phyloP scores from a whole-genome alignment of 768 basidiomycete species.

The Boletus tylopilopsis region DNA sequence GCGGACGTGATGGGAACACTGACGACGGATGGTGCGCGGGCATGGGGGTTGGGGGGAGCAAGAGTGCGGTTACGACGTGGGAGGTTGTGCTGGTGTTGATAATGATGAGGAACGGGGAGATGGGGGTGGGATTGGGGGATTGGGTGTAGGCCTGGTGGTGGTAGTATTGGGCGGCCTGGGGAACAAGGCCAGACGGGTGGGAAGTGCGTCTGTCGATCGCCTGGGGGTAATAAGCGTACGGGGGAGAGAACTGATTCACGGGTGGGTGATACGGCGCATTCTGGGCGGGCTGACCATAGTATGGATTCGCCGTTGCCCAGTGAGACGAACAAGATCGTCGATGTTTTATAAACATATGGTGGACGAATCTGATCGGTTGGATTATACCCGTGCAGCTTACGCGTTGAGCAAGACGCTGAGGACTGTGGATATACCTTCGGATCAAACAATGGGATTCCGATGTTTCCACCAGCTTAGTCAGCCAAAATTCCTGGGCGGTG shows the following conservation, averaged over 20 bases:
- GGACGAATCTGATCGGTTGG: too few species aligned
- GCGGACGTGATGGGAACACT: slow-evolving; percentile 41
- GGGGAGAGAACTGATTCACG: slow-evolving; percentile 33
- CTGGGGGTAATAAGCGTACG: slow-evolving; percentile 39
- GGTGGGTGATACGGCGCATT: slow-evolving; percentile 19
- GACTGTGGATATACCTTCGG: too few species aligned
- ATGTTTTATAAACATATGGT: too few species aligned
- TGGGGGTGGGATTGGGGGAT: slow-evolving; percentile 28
- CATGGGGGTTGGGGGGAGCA: slow-evolving; percentile 38
- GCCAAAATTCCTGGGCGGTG: too few species aligned
- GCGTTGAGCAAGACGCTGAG: too few species aligned
- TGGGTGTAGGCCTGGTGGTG: slow-evolving; percentile 33
- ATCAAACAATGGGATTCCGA: too few species aligned
- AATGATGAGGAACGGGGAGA: slow-evolving; percentile 7
- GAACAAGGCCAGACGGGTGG: slow-evolving; percentile 36
- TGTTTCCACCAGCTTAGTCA: too few species aligned
- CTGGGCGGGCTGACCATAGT: slow-evolving; percentile 17
- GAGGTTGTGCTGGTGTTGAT: slow-evolving; percentile 18
- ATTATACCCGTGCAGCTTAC: too few species aligned
- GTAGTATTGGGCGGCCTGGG: slow-evolving; percentile 27
- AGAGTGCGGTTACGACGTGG: slow-evolving; percentile 29
- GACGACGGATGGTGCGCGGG: slow-evolving; percentile 50
- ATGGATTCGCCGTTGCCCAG: slow-evolving; percentile 19
- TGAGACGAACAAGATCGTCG: too few species aligned
- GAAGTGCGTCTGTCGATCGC: slow-evolving; percentile 47